These are phyloP conservation scores for Exophiala mesophila DNA, from an alignment of 2,329 filamentous ascomycete species.

Conservation along the genomic window DNA sequence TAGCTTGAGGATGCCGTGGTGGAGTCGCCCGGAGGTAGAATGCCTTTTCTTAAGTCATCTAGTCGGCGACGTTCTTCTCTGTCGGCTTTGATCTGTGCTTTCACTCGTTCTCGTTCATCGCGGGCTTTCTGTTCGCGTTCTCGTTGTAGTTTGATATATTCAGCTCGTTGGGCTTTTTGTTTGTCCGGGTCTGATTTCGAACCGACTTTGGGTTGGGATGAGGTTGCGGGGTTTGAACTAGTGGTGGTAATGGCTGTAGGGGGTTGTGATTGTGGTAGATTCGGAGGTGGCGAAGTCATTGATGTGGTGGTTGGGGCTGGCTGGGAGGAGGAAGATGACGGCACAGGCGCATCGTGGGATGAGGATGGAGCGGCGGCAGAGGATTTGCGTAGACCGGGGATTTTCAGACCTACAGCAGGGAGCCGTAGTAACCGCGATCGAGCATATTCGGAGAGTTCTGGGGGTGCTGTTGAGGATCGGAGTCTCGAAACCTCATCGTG, in stretches of 20 bases:
- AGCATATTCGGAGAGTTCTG: conserved; percentile 17
- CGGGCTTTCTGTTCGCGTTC: conserved; percentile 60
- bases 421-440: conserved; percentile 17
- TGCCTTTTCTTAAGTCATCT: conserved; percentile 45
- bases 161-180: conserved; percentile 22
- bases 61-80: conserved; percentile 61
- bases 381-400: conserved; percentile 8
- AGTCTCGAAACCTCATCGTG: conserved; percentile 17
- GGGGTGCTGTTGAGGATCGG: not conserved
- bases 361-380: not conserved
- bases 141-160: conserved; percentile 43
- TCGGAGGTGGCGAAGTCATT: conserved; percentile 2
- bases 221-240: not conserved
- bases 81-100: conserved; percentile 72
- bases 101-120: conserved; percentile 65
- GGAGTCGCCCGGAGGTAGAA: conserved; percentile 13
- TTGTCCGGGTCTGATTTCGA: conserved; percentile 3
- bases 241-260: not conserved
- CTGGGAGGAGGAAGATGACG: not conserved
- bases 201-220: not conserved
- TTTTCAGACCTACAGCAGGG: conserved; percentile 17
- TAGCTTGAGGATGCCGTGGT: conserved; percentile 9
- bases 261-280: conserved; percentile 5
- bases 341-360: not conserved
- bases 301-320: not conserved